Base-by-base conservation (phyloP, 257 asterid genomes). In the Haberlea rhodopensis region DNA sequence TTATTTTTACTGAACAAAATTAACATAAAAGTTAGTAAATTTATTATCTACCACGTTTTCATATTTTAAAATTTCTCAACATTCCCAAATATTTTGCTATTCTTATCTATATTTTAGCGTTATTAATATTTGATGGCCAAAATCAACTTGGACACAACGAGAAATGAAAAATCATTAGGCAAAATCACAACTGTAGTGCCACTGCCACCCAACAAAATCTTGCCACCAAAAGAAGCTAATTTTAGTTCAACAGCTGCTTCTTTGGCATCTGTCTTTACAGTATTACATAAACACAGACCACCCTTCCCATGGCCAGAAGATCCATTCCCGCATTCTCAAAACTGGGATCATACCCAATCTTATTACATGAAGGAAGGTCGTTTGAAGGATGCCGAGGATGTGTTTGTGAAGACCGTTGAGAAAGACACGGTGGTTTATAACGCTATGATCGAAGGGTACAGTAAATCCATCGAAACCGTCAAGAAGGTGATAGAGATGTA, bases 391-490 rank as follows among this genome's bases (percentile, higher is more conserved):
- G 98, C 96, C 0, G 95, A 91, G 78, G 84, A 84, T 7, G 87
- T 91, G 67, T 88, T 91, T 54, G 55, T 53, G 8, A 83, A 67
- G 69, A 88, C 94, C 0, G 7, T 20, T 52, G 84, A 73, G 68
- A 91, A 88, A 83, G 95, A 88, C 52, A 85, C 76, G 46, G 96
- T 91, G 74, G 91, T 83, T 74, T 88, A 81, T 78, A 91, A 91
- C 67, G 87, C 96, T n/a, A 88, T 91, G 98, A 91, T 91, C n/a
- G 98, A 91, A 82, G 98, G 95, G 16, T 91, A 86, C 48, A 91
- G 98, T 32, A 83, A 79, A 75, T 81, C 85, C 8, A 76, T 86
- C 62, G 85, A 79, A 70, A 85, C 72, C 23, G 88, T 89, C 25
- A 82, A 88, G 76, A 83, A 79, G 77, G 91, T 90, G 2, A 68